Evolutionary conservation across 768 basidiomycete genomes (phyloP).

Genomic region (Mycena capillaripes): DNA sequence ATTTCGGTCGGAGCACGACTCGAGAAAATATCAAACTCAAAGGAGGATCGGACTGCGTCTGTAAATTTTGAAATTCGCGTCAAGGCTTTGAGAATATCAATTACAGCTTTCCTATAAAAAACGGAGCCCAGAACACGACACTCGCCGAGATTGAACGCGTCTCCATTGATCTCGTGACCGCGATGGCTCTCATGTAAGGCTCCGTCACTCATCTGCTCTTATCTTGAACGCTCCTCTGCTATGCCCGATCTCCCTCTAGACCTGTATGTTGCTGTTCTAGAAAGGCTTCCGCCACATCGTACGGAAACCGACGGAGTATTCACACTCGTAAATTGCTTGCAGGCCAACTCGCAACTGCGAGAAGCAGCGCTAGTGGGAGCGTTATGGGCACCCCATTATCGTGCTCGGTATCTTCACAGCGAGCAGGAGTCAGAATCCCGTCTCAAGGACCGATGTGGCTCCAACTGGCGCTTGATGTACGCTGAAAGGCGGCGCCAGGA

Average conservation of each 20-base stretch:
- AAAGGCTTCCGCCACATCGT: slow-evolving; percentile 12
- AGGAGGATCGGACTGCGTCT: too few relatives aligned
- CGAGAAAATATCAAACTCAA: too few relatives aligned
- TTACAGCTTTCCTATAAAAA: too few relatives aligned
- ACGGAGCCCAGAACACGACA: too few relatives aligned
- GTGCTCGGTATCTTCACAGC: slow-evolving; percentile 60
- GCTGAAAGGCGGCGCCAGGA: slow-evolving; percentile 60
- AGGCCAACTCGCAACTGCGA: slow-evolving; percentile 53
- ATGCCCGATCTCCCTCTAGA: slow-evolving; percentile 26
- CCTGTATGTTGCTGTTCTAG: slow-evolving; percentile 26
- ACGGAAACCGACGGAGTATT: not conserved
- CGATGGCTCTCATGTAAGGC: too few relatives aligned
- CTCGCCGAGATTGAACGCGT: too few relatives aligned
- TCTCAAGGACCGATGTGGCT: slow-evolving; percentile 44
- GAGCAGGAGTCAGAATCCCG: slow-evolving; percentile 52
- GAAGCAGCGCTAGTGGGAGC: slow-evolving; percentile 56
- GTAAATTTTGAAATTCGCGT: too few relatives aligned
- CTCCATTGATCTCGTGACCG: too few relatives aligned
- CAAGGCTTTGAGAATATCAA: too few relatives aligned
- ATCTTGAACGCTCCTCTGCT: too few relatives aligned
- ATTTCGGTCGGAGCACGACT: too few relatives aligned
- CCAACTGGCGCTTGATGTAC: slow-evolving; percentile 65
- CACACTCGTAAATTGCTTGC: slow-evolving; percentile 58
- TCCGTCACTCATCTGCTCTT: not conserved
- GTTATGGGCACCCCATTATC: slow-evolving; percentile 71